A percentile compares a stretch with the other conserved stretches of the same genome.
Evolutionary conservation across 805 yeast species (phyloP).

Genomic region (Clavispora carvajalis): DNA sequence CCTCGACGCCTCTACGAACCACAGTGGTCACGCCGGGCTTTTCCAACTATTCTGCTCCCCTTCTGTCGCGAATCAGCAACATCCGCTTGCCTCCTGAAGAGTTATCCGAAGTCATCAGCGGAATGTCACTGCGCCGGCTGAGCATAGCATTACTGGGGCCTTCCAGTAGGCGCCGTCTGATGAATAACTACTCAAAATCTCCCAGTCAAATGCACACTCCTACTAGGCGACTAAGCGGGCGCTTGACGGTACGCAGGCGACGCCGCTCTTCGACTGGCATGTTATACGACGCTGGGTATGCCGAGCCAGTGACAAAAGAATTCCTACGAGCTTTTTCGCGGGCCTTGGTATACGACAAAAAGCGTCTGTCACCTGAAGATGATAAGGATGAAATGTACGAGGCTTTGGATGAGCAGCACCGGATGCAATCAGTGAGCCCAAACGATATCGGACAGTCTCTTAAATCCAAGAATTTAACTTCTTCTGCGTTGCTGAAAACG

Average conservation of each 20-base stretch:
- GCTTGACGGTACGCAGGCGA: constrained; percentile 10
- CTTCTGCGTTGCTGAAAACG: not conserved
- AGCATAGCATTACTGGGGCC: not conserved
- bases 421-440: constrained; percentile 10
- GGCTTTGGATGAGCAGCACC: constrained; percentile 10
- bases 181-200: constrained; percentile 1
- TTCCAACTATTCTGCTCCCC: constrained; percentile 10
- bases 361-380: constrained; percentile 1
- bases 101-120: constrained; percentile 13
- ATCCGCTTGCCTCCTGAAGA: constrained; percentile 21
- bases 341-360: constrained; percentile 18
- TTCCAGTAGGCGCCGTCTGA: not conserved
- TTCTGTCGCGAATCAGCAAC: constrained; percentile 7
- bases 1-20: constrained; percentile 14
- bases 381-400: constrained; percentile 4
- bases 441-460: constrained; percentile 24
- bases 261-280: constrained; percentile 15
- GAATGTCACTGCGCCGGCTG: constrained; percentile 8
- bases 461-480: not conserved
- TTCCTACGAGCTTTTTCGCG: constrained; percentile 32
- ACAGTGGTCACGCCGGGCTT: not conserved
- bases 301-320: constrained; percentile 34
- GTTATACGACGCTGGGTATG: constrained; percentile 25
- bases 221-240: constrained; percentile 11
- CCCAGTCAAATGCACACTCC: constrained; percentile 9